phyloP scores from a whole-genome alignment of 345 rosid genomes.

The Citropsis articulata region DNA sequence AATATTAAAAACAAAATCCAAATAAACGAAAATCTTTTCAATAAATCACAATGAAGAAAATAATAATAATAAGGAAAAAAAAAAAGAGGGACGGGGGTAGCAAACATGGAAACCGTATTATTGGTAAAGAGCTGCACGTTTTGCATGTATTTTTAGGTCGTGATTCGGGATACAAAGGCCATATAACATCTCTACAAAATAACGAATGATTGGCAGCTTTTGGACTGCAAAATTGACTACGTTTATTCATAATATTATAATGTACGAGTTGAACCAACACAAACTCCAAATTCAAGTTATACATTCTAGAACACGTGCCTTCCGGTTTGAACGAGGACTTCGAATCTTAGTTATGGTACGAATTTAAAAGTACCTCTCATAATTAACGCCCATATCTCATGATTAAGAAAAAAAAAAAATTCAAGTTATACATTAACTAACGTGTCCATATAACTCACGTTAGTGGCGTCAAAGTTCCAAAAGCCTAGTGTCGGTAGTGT shows the following conservation, averaged over 20 bases:
- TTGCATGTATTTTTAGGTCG: not conserved
- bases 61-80: no score
- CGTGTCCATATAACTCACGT: not conserved
- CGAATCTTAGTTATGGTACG: no score
- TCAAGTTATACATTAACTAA: not conserved
- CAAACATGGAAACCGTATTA: not conserved
- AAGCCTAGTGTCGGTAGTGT: not conserved
- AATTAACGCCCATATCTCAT: no score
- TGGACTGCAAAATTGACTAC: not conserved
- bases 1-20: no score
- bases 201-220: not conserved
- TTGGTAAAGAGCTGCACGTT: conserved; percentile 1
- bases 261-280: not conserved
- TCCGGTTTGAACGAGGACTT: no score
- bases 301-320: no score
- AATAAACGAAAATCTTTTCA: no score
- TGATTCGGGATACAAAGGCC: not conserved
- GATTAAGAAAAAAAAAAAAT: no score
- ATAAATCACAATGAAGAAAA: no score
- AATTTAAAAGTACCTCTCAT: no score
- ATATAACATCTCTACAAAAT: not conserved
- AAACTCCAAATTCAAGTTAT: not conserved
- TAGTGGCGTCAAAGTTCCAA: not conserved
- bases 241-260: not conserved
- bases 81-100: no score